Evolutionary conservation across 768 basidiomycete species (phyloP).

Genomic region (Pleurotus sapidus): DNA sequence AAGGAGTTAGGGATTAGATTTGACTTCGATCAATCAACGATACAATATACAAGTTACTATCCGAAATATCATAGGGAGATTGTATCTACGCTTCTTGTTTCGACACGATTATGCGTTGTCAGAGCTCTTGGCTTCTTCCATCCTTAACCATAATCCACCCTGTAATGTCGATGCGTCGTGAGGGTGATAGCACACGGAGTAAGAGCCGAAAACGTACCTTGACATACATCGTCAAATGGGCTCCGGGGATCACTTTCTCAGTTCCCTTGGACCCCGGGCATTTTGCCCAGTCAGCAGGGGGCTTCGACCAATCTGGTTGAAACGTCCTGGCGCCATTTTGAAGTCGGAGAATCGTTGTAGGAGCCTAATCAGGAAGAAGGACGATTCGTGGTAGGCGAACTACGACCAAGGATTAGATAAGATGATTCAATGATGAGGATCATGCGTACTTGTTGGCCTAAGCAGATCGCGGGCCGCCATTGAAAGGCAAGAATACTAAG

Average conservation of each 20-base stretch:
- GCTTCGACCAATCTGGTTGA: constrained; percentile 38
- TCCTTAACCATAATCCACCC: constrained; percentile 4
- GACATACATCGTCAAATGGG: constrained; percentile 54
- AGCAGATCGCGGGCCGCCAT: constrained; percentile 51
- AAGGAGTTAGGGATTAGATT: background rate
- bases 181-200: no score
- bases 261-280: constrained; percentile 35
- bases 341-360: constrained; percentile 53
- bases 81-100: background rate
- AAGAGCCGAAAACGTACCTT: constrained; percentile 26
- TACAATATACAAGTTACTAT: background rate
- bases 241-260: constrained; percentile 43
- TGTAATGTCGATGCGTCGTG: background rate
- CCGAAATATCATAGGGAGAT: background rate
- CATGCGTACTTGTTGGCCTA: constrained; percentile 42
- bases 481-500: constrained; percentile 50
- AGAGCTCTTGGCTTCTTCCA: constrained; percentile 1
- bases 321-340: constrained; percentile 37
- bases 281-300: constrained; percentile 43
- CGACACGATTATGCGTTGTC: background rate
- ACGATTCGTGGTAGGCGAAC: constrained; percentile 67
- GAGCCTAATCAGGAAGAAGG: constrained; percentile 60
- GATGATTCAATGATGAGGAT: background rate
- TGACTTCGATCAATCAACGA: background rate
- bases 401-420: constrained; percentile 15